Conservation (phyloP, 805 yeast genomes). For the Starmera quercuum region DNA sequence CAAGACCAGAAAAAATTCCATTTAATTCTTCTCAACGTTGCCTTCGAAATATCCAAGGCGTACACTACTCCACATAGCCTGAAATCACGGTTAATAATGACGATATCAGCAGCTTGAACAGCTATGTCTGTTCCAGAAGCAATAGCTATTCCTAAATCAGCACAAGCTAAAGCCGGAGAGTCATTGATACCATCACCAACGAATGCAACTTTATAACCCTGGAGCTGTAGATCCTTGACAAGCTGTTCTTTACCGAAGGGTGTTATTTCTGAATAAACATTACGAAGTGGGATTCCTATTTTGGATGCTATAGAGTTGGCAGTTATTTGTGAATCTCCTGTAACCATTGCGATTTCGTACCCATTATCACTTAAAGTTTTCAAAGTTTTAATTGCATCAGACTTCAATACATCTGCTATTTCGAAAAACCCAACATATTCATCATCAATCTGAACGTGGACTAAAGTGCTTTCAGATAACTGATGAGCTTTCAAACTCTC, state of each 20-base stretch:
- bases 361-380: constrained; percentile 43
- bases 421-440: constrained; percentile 57
- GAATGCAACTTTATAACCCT: constrained; percentile 57
- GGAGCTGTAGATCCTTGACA: constrained; percentile 46
- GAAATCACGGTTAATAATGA: constrained; percentile 43
- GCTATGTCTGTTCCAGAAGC: constrained; percentile 95
- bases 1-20: constrained; percentile 84
- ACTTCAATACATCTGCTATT: constrained; percentile 59
- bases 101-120: constrained; percentile 93
- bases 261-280: constrained; percentile 67
- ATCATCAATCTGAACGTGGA: constrained; percentile 53
- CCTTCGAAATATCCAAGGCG: constrained; percentile 60
- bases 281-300: constrained; percentile 56
- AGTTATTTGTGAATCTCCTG: constrained; percentile 71
- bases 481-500: constrained; percentile 1
- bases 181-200: constrained; percentile 98
- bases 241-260: constrained; percentile 73
- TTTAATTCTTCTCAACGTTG: constrained; percentile 68
- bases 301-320: constrained; percentile 58
- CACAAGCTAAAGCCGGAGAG: constrained; percentile 88
- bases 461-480: constrained; percentile 32
- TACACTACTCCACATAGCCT: constrained; percentile 43
- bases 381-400: constrained; percentile 57
- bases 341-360: constrained; percentile 71
- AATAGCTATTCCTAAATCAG: constrained; percentile 87